A percentile compares a stretch with the other conserved stretches of the same genome.
Evolutionary conservation across 495 filamentous ascomycete species (phyloP).

Genomic region (Talaromyces adpressus): DNA sequence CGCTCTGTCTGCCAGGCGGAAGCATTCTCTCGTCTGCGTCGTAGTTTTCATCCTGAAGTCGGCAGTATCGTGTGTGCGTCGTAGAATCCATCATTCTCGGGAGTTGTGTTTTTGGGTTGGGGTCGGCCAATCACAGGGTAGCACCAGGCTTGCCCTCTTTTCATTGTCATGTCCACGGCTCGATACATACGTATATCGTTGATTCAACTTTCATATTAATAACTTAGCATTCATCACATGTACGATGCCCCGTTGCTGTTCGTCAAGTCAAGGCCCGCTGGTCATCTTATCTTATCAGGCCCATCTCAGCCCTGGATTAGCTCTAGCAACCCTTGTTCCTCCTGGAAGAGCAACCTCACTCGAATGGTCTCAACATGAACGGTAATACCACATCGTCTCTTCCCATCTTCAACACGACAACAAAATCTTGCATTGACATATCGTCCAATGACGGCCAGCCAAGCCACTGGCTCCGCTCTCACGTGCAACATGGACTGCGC

Average conservation of each 20-base stretch:
- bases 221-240: background rate
- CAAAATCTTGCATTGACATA: background rate
- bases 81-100: slow-evolving; percentile 3
- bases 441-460: background rate
- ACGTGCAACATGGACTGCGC: background rate
- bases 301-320: background rate
- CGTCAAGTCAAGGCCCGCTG: background rate
- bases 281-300: background rate
- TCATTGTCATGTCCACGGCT: background rate
- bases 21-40: background rate
- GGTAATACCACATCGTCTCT: background rate
- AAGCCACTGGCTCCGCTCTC: background rate
- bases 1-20: background rate
- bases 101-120: background rate
- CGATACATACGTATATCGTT: too few relatives aligned
- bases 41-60: slow-evolving; percentile 2
- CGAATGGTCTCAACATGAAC: background rate
- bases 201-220: too few relatives aligned
- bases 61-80: slow-evolving; percentile 1
- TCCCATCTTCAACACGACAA: background rate
- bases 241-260: background rate
- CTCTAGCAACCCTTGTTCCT: background rate
- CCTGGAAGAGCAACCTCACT: background rate
- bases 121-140: background rate
- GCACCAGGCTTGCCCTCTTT: background rate